Evolutionary conservation across 2,329 filamentous ascomycete genomes (phyloP).

Genomic region (Stagonosporopsis rhizophila): DNA sequence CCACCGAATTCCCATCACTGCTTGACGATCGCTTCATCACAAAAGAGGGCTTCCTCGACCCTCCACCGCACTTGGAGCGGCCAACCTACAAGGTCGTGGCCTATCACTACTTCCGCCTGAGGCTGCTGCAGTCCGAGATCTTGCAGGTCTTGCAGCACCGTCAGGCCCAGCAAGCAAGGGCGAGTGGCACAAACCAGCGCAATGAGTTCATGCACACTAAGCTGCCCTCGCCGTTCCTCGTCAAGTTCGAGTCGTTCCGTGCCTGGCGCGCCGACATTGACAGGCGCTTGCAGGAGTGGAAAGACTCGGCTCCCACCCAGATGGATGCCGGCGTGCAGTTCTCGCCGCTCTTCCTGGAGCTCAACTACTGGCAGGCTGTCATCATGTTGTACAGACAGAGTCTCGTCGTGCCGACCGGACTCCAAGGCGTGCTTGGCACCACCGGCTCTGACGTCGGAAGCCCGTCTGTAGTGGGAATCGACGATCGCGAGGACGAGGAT

Average conservation of each 20-base stretch:
- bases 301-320: conserved; percentile 77
- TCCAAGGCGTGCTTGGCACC: conserved; percentile 76
- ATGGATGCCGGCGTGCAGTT: conserved; percentile 86
- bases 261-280: conserved; percentile 91
- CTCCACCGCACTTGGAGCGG: conserved; percentile 62
- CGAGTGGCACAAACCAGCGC: conserved; percentile 66
- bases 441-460: conserved; percentile 65
- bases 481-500: conserved; percentile 82
- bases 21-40: conserved; percentile 91
- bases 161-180: conserved; percentile 80
- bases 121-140: conserved; percentile 91
- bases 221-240: conserved; percentile 83
- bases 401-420: conserved; percentile 80
- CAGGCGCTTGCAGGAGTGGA: conserved; percentile 83
- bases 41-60: conserved; percentile 72
- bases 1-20: conserved; percentile 89
- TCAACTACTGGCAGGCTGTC: conserved; percentile 98
- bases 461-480: conserved; percentile 64
- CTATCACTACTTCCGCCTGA: conserved; percentile 89
- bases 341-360: conserved; percentile 84
- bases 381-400: conserved; percentile 96
- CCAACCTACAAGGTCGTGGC: conserved; percentile 91
- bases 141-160: conserved; percentile 92
- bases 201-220: conserved; percentile 80
- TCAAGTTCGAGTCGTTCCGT: conserved; percentile 82